Evolutionary conservation across 2,329 filamentous ascomycete genomes (phyloP).

Genomic region (Mariannaea elegans): DNA sequence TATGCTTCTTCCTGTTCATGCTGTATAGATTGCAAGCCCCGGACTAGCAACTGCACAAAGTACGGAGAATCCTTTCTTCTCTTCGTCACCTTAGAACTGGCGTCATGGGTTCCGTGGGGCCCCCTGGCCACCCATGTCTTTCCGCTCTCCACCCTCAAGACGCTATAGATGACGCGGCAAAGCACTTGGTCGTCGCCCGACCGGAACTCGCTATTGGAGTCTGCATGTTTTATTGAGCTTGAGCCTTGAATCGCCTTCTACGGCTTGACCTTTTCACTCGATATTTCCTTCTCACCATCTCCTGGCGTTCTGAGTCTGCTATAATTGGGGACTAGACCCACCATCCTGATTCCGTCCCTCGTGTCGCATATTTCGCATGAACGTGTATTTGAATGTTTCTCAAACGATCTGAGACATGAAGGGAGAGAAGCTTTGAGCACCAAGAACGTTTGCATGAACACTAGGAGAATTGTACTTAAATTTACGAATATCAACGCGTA

Average conservation of each 20-base stretch:
- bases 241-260: background rate
- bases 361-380: background rate
- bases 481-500: background rate
- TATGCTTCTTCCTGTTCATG: background rate
- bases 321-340: no score
- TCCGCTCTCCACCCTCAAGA: background rate
- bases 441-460: no score
- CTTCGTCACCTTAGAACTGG: background rate
- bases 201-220: slow-evolving; percentile 4
- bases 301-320: background rate
- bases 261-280: background rate
- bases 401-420: background rate
- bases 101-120: background rate
- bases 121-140: background rate
- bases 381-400: no score
- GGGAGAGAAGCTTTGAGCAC: no score
- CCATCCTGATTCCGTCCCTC: background rate
- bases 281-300: background rate
- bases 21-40: no score
- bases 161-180: slow-evolving; percentile 13
- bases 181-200: slow-evolving; percentile 6
- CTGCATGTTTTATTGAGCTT: background rate
- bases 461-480: no score
- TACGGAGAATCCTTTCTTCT: background rate
- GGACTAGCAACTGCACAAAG: background rate